phyloP scores from a whole-genome alignment of 805 yeast genomes.

The Candida nemodendra region DNA sequence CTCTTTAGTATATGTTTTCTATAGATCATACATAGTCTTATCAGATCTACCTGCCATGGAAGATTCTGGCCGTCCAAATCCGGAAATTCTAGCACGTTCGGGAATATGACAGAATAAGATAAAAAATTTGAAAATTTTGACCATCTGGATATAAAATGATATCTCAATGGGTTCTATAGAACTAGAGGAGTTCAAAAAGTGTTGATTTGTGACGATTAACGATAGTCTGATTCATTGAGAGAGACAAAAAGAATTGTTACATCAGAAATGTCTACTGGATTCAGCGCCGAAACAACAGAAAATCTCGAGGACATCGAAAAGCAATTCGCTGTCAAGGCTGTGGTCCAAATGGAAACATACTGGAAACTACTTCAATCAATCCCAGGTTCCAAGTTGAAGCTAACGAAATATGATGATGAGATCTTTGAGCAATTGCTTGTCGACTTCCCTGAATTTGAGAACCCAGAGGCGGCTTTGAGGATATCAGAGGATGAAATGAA shows the following conservation, averaged over 20 bases:
- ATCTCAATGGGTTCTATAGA: too few species aligned
- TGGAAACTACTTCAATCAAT: conserved; percentile 75
- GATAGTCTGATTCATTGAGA: too few species aligned
- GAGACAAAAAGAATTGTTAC: not conserved
- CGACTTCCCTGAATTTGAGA: conserved; percentile 86
- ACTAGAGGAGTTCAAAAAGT: too few species aligned
- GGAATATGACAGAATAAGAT: too few species aligned
- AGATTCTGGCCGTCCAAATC: too few species aligned
- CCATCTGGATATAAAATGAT: too few species aligned
- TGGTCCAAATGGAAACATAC: conserved; percentile 91
- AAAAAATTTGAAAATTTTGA: too few species aligned
- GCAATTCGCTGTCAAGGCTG: conserved; percentile 98
- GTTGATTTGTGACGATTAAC: too few species aligned
- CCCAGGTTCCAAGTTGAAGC: conserved; percentile 75
- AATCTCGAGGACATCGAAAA: conserved; percentile 94
- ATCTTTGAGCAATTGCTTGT: conserved; percentile 58
- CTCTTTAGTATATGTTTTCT: too few species aligned
- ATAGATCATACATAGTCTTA: too few species aligned
- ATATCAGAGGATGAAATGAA: conserved; percentile 83
- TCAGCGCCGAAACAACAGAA: conserved; percentile 81
- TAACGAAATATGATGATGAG: conserved; percentile 71
- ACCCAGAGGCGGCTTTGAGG: conserved; percentile 51
- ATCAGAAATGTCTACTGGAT: conserved; percentile 16
- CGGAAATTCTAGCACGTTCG: too few species aligned
- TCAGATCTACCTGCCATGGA: too few species aligned